phyloP scores from a whole-genome alignment of 2,329 filamentous ascomycete genomes.

The Trichothecium sympodiale region DNA sequence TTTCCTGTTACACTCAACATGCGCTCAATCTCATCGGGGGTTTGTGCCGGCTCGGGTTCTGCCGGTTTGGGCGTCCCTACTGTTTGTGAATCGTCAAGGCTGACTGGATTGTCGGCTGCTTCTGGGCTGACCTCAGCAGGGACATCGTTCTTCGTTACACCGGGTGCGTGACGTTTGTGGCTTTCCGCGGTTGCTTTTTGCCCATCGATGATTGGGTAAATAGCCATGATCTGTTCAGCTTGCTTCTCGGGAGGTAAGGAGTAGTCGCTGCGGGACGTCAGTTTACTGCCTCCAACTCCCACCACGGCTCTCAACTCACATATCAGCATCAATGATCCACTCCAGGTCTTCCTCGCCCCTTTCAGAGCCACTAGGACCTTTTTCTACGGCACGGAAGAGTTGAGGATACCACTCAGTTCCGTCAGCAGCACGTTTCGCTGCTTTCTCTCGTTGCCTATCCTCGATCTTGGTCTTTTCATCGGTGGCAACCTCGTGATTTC shows the following conservation, averaged over 20 bases:
- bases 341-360: slow-evolving; percentile 84
- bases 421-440: slow-evolving; percentile 65
- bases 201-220: slow-evolving; percentile 74
- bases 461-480: slow-evolving; percentile 96
- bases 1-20: slow-evolving; percentile 37
- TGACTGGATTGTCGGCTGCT: background rate
- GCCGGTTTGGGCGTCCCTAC: background rate
- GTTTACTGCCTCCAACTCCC: background rate
- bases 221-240: slow-evolving; percentile 71
- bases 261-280: slow-evolving; percentile 15
- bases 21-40: slow-evolving; percentile 26
- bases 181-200: slow-evolving; percentile 47
- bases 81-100: too few species aligned
- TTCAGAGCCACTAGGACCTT: slow-evolving; percentile 58
- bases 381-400: slow-evolving; percentile 67
- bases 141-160: background rate
- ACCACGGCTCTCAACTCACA: slow-evolving; percentile 43
- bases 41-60: background rate
- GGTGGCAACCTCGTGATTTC: slow-evolving; percentile 81
- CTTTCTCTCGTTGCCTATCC: slow-evolving; percentile 82
- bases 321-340: slow-evolving; percentile 82
- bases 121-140: slow-evolving; percentile 1
- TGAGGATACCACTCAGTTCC: slow-evolving; percentile 80
- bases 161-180: background rate
- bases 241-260: slow-evolving; percentile 53